Base-by-base conservation (phyloP, 2,329 filamentous ascomycete species). In the Metarhizium guizhouense region DNA sequence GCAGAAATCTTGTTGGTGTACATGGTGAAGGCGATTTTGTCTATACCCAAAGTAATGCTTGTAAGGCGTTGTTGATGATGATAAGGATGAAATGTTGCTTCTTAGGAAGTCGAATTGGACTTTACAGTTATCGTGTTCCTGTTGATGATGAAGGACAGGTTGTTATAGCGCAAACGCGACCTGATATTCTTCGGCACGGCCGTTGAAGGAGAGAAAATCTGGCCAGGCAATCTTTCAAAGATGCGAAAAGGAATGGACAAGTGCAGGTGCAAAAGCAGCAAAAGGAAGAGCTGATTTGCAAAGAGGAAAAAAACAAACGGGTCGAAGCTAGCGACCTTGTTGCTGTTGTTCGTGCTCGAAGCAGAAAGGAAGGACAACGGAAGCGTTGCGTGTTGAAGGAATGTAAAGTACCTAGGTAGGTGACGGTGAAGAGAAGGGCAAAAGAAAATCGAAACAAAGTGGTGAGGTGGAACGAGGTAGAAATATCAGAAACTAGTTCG, bases 151-250 rank as follows among this genome's bases (percentile, higher is more conserved):
- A 51, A 53, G 36, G 38, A 51, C 5, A 11, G 14, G 38, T 13
- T n/a, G 45, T 13, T 25, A 34, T 13, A 20, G 13, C 51, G 45
- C 55, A 54, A 20, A 38, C 52, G 55, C 51, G 16, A 49, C 45
- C 48, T 43, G 36, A 43, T 49, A 49, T 48, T 48, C 45, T 48
- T 61, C 66, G 70, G 68, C 70, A 66, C 70, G 63, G 70, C 69
- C 68, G 68, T 62, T 58, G 54, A 64, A 63, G 66, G 59, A 66
- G 61, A 62, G 59, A 48, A 53, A 51, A 51, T 32, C 29, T 25
- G 14, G n/a, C 13, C 6, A 51, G 63, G 72, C 70, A 59, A 71
- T 78, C 77, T 80, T 63, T 80, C 76, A 78, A 80, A 79, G 77
- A 79, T 73, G 70, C 74, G 57, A 40, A 43, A 45, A 68, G 63